Evolutionary conservation across 306 rosid genomes (phyloP), one percentile per base, ranked within the genome.

Genomic region (Trifolium pratense): DNA sequence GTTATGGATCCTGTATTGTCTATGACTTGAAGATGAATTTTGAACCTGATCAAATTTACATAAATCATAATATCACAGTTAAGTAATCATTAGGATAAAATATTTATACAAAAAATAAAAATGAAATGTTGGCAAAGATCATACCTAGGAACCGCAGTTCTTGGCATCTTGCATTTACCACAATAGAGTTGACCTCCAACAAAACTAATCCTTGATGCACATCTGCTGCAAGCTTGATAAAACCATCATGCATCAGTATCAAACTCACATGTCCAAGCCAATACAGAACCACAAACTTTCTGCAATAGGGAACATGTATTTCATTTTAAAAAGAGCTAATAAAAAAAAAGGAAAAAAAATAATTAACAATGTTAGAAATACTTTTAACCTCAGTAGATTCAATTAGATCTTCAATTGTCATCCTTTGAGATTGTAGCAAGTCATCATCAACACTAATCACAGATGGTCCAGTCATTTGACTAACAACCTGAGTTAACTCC

Each of bases 281-380:
- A 11, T 3, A 42, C 15, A 42, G 12, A 9, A 9, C 7, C 37
- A 32, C 4, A 0, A 5, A 6, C 4, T 0, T 32, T 32, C 5
- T 32, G 37, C 29, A 25, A 25, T n/a, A n/a, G n/a, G n/a, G n/a
- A n/a, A n/a, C n/a, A n/a, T n/a, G n/a, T n/a, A n/a, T n/a, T n/a
- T n/a, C n/a, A n/a, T n/a, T n/a, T n/a, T 2, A 25, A 25, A 2
- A 25, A 25, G 29, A 25, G 29, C 3, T 25, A 25, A 1, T 2
- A 25, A 25, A 25, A 0, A 25, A 25, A 25, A 25, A 0, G 29
- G 3, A 2, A 0, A 25, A 25, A 0, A 0, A 32, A 0, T 0
- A 32, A 32, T 0, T 1, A 5, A 3, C 7, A 32, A 4, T n/a
- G n/a, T 3, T 32, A 32, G 4, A 32, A 32, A 32, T 32, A 5